Base-by-base conservation (phyloP, 1,284 basidiomycete genomes). In the Ceratobasidium sp. region DNA sequence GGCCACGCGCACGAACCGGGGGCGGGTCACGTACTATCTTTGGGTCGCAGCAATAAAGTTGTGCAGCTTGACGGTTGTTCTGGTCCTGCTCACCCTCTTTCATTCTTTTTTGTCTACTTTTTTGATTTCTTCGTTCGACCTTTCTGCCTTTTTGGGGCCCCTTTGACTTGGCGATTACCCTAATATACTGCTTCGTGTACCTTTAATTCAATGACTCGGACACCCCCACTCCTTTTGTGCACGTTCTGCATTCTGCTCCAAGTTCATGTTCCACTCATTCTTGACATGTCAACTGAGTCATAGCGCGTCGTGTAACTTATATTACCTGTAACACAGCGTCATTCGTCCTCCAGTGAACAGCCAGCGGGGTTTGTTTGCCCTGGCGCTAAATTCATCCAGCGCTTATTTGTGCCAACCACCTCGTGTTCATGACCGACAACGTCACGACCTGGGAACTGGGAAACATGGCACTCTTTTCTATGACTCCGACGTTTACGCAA, bases 401-500 rank as follows among this genome's bases (percentile, higher is more conserved):
- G 62, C 46, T 56, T 69, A 39, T 39, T 34, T 31, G 51, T 8
- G 14, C 41, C 65, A 2, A 22, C 31, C 3, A 43, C 66, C 58
- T 53, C 43, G 58, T 73, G 59, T 56, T 39, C 22, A 51, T 24
- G 54, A n/a, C 39, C 31, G 29, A 14, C 27, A 11, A 62, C 58
- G 43, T 43, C 58, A 29, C n/a, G 66, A 74, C 29, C 24, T 14
- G 46, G 48, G 22, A 46, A 34, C 31, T 34, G 49, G 53, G 53
- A 22, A 73, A 51, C 48, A 78, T 78, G 76, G 89, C 89, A 81
- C 80, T 92, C 65, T 88, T 92, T 78, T 89, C 89, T 24, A 83
- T 93, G 62, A 88, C 91, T 78, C 92, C 91, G 0, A 94, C 92
- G 1, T 94, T 94, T 81, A 93, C 92, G 0, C 92, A 94, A 80